Conservation (phyloP, 2,329 filamentous ascomycete genomes). For the Xylariaceae sp. region DNA sequence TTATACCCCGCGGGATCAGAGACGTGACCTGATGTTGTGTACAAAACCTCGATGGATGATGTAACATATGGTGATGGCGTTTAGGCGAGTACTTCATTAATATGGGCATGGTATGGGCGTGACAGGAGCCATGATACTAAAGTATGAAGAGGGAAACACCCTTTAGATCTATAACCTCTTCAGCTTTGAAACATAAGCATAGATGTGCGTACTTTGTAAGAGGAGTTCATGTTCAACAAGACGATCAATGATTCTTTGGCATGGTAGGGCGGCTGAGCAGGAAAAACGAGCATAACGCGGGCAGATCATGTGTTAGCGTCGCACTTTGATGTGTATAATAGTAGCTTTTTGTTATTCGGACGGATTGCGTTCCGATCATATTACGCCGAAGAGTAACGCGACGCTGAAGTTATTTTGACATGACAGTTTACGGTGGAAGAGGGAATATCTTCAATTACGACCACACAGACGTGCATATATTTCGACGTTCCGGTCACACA, state of each 20-base stretch:
- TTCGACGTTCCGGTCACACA: too few relatives aligned
- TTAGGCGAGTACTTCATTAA: conserved; percentile 21
- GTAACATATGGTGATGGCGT: conserved; percentile 35
- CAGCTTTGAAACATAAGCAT: conserved; percentile 4
- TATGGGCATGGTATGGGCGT: conserved; percentile 17
- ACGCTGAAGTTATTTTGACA: too few relatives aligned
- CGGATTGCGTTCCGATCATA: too few relatives aligned
- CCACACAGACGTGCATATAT: too few relatives aligned
- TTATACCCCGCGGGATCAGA: conserved; percentile 3
- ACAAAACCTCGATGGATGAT: conserved; percentile 14
- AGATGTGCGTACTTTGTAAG: conserved; percentile 7
- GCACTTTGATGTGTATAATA: too few relatives aligned
- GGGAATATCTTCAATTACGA: too few relatives aligned
- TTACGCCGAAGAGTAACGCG: too few relatives aligned
- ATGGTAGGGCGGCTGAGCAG: too few relatives aligned
- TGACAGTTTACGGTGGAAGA: too few relatives aligned
- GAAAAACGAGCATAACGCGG: too few relatives aligned
- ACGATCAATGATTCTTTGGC: neutral
- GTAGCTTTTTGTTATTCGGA: too few relatives aligned
- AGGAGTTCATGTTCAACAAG: neutral
- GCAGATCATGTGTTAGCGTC: too few relatives aligned
- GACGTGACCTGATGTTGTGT: conserved; percentile 10
- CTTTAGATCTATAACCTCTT: conserved; percentile 14
- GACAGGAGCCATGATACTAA: neutral
- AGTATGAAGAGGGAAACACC: neutral